A percentile compares a stretch with the other conserved stretches of the same genome.
These are phyloP conservation scores for Serendipita indica DNA, from an alignment of 768 basidiomycete species.

Conservation along the genomic window DNA sequence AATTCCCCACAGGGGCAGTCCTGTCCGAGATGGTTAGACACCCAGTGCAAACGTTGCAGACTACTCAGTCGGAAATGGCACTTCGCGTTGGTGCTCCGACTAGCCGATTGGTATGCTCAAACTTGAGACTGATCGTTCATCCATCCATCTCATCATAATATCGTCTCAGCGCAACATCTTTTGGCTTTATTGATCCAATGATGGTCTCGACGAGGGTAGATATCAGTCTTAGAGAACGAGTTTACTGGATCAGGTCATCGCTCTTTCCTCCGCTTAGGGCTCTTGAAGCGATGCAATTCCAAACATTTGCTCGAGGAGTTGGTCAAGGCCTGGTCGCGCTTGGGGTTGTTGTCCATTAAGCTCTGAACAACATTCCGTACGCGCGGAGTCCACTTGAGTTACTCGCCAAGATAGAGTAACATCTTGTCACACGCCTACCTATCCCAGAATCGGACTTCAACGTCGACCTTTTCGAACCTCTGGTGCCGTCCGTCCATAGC, in stretches of 20 bases:
- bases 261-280: too few relatives aligned
- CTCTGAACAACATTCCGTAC: neutral
- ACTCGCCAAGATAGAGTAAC: neutral
- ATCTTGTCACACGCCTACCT: neutral
- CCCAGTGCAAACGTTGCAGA: too few relatives aligned
- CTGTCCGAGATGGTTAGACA: too few relatives aligned
- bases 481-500: neutral
- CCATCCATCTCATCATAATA: neutral
- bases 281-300: too few relatives aligned
- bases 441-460: neutral
- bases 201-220: too few relatives aligned
- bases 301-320: neutral
- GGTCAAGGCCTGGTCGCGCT: neutral
- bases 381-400: neutral
- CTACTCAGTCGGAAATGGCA: too few relatives aligned
- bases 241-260: too few relatives aligned
- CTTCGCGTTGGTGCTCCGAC: too few relatives aligned
- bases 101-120: too few relatives aligned
- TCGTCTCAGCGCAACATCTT: neutral
- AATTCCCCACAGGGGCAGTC: too few relatives aligned
- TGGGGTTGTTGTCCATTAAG: neutral
- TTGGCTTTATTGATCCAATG: neutral
- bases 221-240: too few relatives aligned
- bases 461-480: neutral
- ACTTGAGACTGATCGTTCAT: neutral